A percentile compares a stretch with the other conserved stretches of the same genome.
phyloP scores from a whole-genome alignment of 352 stramenopile genomes.

The Phytophthora lateralis region DNA sequence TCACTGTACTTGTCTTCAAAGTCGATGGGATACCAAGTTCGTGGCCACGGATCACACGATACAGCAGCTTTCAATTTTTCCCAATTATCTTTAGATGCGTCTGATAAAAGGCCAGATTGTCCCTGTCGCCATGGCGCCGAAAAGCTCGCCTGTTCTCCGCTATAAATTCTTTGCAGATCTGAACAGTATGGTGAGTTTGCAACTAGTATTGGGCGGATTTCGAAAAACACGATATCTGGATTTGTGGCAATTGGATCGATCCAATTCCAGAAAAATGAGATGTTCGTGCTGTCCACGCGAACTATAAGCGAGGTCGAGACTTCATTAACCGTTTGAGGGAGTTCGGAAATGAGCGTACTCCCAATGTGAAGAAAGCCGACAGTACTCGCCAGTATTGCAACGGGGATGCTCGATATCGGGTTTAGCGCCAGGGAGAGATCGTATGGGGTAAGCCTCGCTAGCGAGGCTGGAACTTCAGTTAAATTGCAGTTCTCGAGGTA shows the following conservation, averaged over 20 bases:
- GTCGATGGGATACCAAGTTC: constrained; percentile 22
- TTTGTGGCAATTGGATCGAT: constrained; percentile 15
- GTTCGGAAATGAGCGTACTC: constrained; percentile 17
- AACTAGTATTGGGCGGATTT: constrained; percentile 5
- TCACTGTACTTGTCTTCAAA: constrained; percentile 14
- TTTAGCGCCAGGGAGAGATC: constrained; percentile 29
- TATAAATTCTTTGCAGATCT: constrained; percentile 14
- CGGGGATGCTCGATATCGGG: constrained; percentile 15
- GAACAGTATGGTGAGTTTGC: constrained; percentile 18
- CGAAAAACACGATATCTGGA: not conserved
- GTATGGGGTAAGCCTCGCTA: constrained; percentile 21
- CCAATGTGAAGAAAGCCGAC: constrained; percentile 26
- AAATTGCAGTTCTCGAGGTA: constrained; percentile 29
- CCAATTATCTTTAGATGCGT: constrained; percentile 13
- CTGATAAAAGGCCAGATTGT: constrained; percentile 4
- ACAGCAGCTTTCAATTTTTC: constrained; percentile 1
- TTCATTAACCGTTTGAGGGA: constrained; percentile 12
- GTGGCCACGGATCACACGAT: constrained; percentile 5
- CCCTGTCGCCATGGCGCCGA: constrained; percentile 1
- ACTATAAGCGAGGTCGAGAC: constrained; percentile 11
- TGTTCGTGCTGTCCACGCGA: constrained; percentile 20
- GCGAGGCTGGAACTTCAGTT: constrained; percentile 8
- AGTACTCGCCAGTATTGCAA: constrained; percentile 17
- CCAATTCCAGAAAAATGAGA: constrained; percentile 32
- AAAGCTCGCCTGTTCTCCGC: constrained; percentile 7